Conservation (phyloP, 2,329 filamentous ascomycete genomes). For the Claviceps fusiformis region DNA sequence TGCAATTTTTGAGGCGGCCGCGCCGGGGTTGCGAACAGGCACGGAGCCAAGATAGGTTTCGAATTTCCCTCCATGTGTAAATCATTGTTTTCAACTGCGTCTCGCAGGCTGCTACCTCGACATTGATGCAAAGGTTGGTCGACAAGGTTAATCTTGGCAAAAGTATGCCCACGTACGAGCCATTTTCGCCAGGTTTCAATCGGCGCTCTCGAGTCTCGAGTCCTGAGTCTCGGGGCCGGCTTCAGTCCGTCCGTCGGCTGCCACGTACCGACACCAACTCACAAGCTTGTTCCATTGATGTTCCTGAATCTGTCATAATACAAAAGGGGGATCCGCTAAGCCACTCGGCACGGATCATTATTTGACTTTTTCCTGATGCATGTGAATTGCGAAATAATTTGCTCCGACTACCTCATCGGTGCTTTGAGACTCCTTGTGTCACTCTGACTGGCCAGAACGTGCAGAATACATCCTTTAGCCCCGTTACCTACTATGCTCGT, state of each 20-base stretch:
- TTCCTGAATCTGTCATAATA: neutral
- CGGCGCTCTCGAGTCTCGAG: too few relatives aligned
- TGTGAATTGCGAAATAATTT: constrained; percentile 9
- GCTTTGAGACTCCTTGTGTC: neutral
- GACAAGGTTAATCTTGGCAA: neutral
- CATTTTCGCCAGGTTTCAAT: neutral
- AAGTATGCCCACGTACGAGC: neutral
- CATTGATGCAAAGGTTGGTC: neutral
- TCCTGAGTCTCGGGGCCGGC: neutral
- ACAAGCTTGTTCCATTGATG: neutral
- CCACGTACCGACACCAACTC: too few relatives aligned
- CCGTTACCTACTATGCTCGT: neutral
- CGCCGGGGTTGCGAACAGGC: neutral
- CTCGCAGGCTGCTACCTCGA: neutral
- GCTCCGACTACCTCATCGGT: constrained; percentile 7
- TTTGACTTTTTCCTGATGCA: constrained; percentile 6
- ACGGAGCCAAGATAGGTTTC: neutral
- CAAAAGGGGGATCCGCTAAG: constrained; percentile 3
- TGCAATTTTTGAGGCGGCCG: neutral
- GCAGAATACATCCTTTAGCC: neutral
- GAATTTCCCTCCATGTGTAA: neutral
- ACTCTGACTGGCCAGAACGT: constrained; percentile 6
- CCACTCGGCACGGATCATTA: constrained; percentile 2
- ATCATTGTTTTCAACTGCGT: neutral
- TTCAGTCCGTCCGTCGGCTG: neutral